Evolutionary conservation across 176 grass and related monocot species (phyloP), one percentile per base, ranked within the genome.

Genomic region (Zea luxurians): DNA sequence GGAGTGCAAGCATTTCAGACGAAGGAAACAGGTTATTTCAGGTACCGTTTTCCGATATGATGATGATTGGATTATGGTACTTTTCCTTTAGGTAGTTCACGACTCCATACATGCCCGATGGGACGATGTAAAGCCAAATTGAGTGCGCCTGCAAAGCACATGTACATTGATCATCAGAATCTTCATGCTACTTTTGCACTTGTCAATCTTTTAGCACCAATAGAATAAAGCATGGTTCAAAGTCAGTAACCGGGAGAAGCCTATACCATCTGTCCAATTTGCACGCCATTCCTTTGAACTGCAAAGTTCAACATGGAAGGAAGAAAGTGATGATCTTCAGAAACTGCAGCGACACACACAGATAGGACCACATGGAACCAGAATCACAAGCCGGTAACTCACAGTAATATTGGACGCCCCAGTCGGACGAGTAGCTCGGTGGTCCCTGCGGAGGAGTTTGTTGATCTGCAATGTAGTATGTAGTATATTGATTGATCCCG

Each of bases 401-500:
- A 85, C 87, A 89, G 43, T 73, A 66, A 60, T 72, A 89, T 50
- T 52, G 52, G 44, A 88, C 89, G 37, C 80, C 61, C 96, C 96
- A 98, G 49, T 98, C 96, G 5, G 82, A 76, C 3, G 84, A 75
- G 70, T 98, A 98, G 73, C 96, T 82, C n/a, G 84, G 78, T 46
- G 83, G 12, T 70, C 65, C 20, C 61, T 81, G 80, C 83, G 83
- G 53, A 82, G 61, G 50, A 36, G 59, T 48, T 38, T 82, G 81
- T 41, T 83, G 52, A 36, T 84, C 20, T 43, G 81, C 8, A 66
- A 98, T 92, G 62, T 98, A 98, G 79, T 88, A 63, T 66, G 78
- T 67, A 21, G 96, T 98, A 65, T 98, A 98, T n/a, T 98, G 89
- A 76, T 98, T 98, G 73, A 98, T 94, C 38, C 96, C 96, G 6